Percentiles rank a stretch among this genome's conserved stretches.
phyloP scores from a whole-genome alignment of 2,329 filamentous ascomycete species.

The Neophaeococcomyces mojaviensis region DNA sequence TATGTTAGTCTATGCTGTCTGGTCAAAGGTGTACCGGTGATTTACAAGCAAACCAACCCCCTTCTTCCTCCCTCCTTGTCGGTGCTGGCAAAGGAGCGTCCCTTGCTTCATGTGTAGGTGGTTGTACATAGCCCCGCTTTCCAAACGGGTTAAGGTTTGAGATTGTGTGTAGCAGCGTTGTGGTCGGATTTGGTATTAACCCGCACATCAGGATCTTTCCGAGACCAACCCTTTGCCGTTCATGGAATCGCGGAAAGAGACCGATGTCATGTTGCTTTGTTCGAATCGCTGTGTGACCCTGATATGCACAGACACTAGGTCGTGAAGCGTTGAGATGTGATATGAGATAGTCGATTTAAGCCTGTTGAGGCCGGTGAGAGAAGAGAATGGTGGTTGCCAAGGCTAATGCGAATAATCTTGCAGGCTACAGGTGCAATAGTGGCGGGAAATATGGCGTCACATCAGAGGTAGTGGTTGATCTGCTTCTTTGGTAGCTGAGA shows the following conservation, averaged over 20 bases:
- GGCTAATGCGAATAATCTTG: constrained; percentile 9
- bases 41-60: constrained; percentile 93
- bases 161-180: constrained; percentile 70
- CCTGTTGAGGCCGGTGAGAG: constrained; percentile 1
- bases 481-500: constrained; percentile 72
- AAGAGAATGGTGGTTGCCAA: not conserved
- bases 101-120: constrained; percentile 74
- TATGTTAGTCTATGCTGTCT: constrained; percentile 17
- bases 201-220: constrained; percentile 68
- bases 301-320: not conserved
- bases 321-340: not conserved
- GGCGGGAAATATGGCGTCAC: not conserved
- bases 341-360: constrained; percentile 1
- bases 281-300: constrained; percentile 4
- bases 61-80: constrained; percentile 82
- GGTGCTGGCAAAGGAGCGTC: constrained; percentile 82
- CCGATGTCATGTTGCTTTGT: constrained; percentile 61
- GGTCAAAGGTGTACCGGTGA: constrained; percentile 26
- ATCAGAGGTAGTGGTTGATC: not conserved
- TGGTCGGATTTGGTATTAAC: constrained; percentile 61
- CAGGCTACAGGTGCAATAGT: constrained; percentile 1
- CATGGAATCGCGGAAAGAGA: constrained; percentile 87
- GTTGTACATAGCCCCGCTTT: constrained; percentile 71
- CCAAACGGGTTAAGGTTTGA: constrained; percentile 84
- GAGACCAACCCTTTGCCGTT: constrained; percentile 91